A percentile compares a stretch with the other conserved stretches of the same genome.
phyloP scores from a whole-genome alignment of 2,329 filamentous ascomycete species.

The Botrytis medusae region DNA sequence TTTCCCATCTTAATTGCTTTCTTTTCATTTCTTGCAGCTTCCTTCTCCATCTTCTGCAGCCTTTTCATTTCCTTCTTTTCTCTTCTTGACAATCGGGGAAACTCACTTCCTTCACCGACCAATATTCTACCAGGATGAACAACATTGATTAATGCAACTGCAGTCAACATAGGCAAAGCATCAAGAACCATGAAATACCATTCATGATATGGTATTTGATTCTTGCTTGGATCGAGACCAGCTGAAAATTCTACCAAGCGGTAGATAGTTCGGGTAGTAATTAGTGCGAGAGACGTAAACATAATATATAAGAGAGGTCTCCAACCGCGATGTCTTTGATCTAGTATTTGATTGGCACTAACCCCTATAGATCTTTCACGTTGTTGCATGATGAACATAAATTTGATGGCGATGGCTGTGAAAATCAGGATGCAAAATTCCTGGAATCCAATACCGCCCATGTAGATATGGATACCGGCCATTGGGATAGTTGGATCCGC shows the following conservation, averaged over 20 bases:
- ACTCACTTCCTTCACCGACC: constrained; percentile 49
- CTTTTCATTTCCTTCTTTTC: constrained; percentile 47
- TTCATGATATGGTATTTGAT: constrained; percentile 48
- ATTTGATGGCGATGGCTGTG: constrained; percentile 42
- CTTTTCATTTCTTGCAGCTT: constrained; percentile 32
- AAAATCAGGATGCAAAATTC: constrained; percentile 53
- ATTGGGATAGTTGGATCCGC: constrained; percentile 37
- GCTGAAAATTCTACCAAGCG: constrained; percentile 56
- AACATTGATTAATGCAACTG: constrained; percentile 45
- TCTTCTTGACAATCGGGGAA: constrained; percentile 34
- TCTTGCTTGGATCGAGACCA: constrained; percentile 46
- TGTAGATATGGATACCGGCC: constrained; percentile 48
- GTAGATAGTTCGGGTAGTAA: constrained; percentile 58
- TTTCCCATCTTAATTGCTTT: constrained; percentile 30
- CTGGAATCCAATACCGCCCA: constrained; percentile 54
- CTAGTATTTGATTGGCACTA: constrained; percentile 36
- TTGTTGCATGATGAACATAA: constrained; percentile 41
- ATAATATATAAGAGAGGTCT: constrained; percentile 41
- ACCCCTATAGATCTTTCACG: neutral
- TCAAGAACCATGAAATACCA: constrained; percentile 53
- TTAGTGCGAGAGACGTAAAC: constrained; percentile 45
- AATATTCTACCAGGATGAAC: constrained; percentile 50
- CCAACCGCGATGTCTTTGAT: constrained; percentile 29
- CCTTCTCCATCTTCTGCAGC: constrained; percentile 30
- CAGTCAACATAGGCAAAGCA: constrained; percentile 55